Conservation (phyloP, 2,329 filamentous ascomycete species). For the Daldinia sp. region DNA sequence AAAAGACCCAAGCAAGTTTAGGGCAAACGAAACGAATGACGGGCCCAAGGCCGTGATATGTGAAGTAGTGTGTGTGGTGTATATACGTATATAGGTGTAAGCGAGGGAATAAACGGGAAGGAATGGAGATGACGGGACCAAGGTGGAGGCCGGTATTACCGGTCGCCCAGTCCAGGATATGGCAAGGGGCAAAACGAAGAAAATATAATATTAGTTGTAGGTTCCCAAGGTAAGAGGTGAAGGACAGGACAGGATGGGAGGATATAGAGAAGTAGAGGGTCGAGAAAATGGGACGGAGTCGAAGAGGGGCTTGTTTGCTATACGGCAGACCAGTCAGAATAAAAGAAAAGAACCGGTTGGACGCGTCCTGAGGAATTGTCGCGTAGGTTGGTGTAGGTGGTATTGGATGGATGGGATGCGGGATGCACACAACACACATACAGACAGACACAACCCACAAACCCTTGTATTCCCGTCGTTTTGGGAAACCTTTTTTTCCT, state of each 20-base stretch:
- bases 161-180: slow-evolving; percentile 25
- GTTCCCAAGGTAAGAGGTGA: slow-evolving; percentile 26
- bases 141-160: slow-evolving; percentile 34
- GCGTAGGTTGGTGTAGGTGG: slow-evolving; percentile 33
- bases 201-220: slow-evolving; percentile 31
- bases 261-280: slow-evolving; percentile 37
- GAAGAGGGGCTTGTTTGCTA: slow-evolving; percentile 37
- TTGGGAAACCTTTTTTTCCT: slow-evolving; percentile 35
- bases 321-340: slow-evolving; percentile 40
- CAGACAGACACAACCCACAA: neutral
- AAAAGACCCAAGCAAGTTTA: slow-evolving; percentile 13
- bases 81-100: slow-evolving; percentile 31
- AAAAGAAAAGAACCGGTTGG: slow-evolving; percentile 38
- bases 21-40: slow-evolving; percentile 44
- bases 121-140: slow-evolving; percentile 33
- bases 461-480: slow-evolving; percentile 39
- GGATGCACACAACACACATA: slow-evolving; percentile 38
- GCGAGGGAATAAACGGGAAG: slow-evolving; percentile 33
- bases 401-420: slow-evolving; percentile 27
- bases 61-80: slow-evolving; percentile 13
- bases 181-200: slow-evolving; percentile 14
- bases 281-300: slow-evolving; percentile 37
- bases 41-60: slow-evolving; percentile 36
- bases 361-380: slow-evolving; percentile 42
- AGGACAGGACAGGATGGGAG: slow-evolving; percentile 35